Conservation (phyloP, 129 eudicot genomes). For the Dittrichia graveolens region DNA sequence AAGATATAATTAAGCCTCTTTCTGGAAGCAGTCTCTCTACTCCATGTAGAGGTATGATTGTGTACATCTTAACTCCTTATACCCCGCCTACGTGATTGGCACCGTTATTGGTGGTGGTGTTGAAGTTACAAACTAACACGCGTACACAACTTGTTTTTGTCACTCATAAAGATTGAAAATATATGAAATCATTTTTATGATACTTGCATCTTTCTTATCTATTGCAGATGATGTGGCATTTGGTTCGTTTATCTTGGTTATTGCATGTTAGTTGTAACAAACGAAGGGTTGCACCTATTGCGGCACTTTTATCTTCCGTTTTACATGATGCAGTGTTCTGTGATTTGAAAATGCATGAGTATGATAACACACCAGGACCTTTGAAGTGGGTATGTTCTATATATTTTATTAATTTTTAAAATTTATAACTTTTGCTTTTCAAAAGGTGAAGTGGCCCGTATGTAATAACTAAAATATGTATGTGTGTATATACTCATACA, state of each 20-base stretch:
- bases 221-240: conserved; percentile 94
- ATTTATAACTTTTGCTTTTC: no score
- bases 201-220: conserved; percentile 18
- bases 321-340: conserved; percentile 76
- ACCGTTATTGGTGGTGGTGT: no score
- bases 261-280: conserved; percentile 87
- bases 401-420: no score
- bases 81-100: no score
- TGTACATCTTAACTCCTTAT: no score
- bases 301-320: conserved; percentile 91
- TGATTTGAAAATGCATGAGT: conserved; percentile 72
- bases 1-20: no score
- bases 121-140: no score
- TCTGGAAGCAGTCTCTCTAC: no score
- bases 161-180: no score
- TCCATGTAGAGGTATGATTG: no score
- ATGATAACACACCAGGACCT: conserved; percentile 68
- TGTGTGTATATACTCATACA: conserved; percentile 7
- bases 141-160: no score
- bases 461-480: conserved; percentile 6
- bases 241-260: conserved; percentile 93
- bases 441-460: no score
- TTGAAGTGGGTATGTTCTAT: conserved; percentile 81
- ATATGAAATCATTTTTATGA: not conserved
- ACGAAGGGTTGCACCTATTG: conserved; percentile 97